phyloP scores from a whole-genome alignment of 2,329 filamentous ascomycete genomes.

The Ophiostoma sp. region DNA sequence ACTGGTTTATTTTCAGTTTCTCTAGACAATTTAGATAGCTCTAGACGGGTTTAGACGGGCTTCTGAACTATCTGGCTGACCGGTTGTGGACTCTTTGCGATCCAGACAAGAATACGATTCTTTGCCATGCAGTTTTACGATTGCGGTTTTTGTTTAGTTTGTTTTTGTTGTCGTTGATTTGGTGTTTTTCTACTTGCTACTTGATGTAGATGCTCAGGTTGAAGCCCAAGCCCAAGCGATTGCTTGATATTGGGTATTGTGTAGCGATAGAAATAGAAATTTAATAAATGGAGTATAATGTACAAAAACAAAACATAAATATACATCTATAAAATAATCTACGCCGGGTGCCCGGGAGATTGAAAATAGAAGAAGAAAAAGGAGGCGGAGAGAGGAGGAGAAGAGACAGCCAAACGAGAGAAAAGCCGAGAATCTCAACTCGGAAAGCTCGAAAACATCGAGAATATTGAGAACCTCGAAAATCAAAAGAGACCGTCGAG shows the following conservation, averaged over 20 bases:
- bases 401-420: neutral
- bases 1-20: neutral
- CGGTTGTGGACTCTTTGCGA: neutral
- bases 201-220: neutral
- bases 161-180: neutral
- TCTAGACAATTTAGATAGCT: neutral
- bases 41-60: neutral
- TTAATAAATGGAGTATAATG: no score
- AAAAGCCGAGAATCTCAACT: no score
- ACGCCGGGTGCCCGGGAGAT: neutral
- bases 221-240: neutral
- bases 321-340: neutral
- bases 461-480: neutral
- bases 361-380: conserved; percentile 5
- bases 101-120: neutral
- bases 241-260: neutral
- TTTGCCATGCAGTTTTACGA: conserved; percentile 6
- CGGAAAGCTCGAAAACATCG: no score
- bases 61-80: neutral
- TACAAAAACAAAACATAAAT: neutral
- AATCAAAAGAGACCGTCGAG: neutral
- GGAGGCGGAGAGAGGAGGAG: neutral
- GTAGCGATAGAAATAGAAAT: no score
- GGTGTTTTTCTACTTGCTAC: neutral
- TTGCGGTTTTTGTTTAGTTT: neutral